A percentile compares a stretch with the other conserved stretches of the same genome.
These are phyloP conservation scores for Diaporthe sp. DNA, from an alignment of 2,329 filamentous ascomycete species.

Conservation along the genomic window DNA sequence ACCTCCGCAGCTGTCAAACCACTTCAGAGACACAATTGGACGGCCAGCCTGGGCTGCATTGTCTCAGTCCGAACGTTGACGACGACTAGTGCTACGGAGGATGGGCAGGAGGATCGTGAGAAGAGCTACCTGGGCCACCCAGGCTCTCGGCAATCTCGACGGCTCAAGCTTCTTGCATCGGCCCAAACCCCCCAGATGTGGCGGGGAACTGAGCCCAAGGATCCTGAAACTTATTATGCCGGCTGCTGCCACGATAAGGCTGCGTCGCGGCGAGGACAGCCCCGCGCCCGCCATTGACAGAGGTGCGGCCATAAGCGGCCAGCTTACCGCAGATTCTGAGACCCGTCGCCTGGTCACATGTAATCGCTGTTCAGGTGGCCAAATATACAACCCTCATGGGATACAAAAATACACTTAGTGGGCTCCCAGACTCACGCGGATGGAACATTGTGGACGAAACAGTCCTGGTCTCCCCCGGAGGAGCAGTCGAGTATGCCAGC, in stretches of 20 bases:
- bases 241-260: background rate
- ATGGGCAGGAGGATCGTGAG: slow-evolving; percentile 22
- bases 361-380: slow-evolving; percentile 19
- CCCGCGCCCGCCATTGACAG: background rate
- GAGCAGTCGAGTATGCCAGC: background rate
- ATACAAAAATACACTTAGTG: slow-evolving; percentile 12
- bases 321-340: slow-evolving; percentile 31
- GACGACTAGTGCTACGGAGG: slow-evolving; percentile 8
- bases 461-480: background rate
- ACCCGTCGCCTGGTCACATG: slow-evolving; percentile 20
- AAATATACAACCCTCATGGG: background rate
- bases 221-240: background rate
- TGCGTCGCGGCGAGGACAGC: background rate
- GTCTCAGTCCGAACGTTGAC: slow-evolving; percentile 3
- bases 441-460: background rate
- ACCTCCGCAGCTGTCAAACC: slow-evolving; percentile 12
- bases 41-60: slow-evolving; percentile 10
- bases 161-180: background rate
- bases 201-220: background rate
- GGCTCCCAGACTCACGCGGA: background rate
- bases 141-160: slow-evolving; percentile 1
- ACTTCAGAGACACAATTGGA: background rate
- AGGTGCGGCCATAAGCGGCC: slow-evolving; percentile 6
- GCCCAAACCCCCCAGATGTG: background rate
- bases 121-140: background rate